phyloP scores from a whole-genome alignment of 78 protist species.

The Cavenderia fasciculata region DNA sequence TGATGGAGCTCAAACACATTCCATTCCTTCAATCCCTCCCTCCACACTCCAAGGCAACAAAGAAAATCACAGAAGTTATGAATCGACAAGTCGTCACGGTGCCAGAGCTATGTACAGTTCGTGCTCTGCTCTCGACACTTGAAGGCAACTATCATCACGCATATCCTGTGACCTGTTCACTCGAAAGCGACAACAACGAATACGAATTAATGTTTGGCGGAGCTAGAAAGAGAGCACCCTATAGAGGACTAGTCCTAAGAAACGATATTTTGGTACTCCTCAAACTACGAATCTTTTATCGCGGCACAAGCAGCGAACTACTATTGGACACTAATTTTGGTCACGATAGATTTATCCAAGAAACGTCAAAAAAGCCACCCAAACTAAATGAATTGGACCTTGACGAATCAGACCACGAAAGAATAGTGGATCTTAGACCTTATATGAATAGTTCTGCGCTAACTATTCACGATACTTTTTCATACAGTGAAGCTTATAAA shows the following conservation, averaged over 20 bases:
- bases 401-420: conserved; percentile 26
- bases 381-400: conserved; percentile 20
- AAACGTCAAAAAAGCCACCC: conserved; percentile 46
- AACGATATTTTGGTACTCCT: conserved; percentile 24
- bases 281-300: conserved; percentile 21
- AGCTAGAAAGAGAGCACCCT: background rate
- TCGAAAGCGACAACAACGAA: background rate
- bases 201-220: too few species aligned
- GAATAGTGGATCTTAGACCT: conserved; percentile 52
- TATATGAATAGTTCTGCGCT: conserved; percentile 62
- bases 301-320: conserved; percentile 29
- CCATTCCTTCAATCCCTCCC: conserved; percentile 73
- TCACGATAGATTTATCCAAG: conserved; percentile 8
- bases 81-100: conserved; percentile 35
- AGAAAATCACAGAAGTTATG: conserved; percentile 61
- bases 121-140: background rate
- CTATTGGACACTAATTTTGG: conserved; percentile 37
- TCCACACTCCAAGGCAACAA: conserved; percentile 50
- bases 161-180: conserved; percentile 28
- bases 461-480: conserved; percentile 73
- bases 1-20: conserved; percentile 74
- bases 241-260: conserved; percentile 50
- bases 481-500: conserved; percentile 70
- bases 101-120: conserved; percentile 60
- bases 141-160: conserved; percentile 40